Base-by-base conservation (phyloP, 2,329 filamentous ascomycete genomes). In the Emergomyces pasteurianus region DNA sequence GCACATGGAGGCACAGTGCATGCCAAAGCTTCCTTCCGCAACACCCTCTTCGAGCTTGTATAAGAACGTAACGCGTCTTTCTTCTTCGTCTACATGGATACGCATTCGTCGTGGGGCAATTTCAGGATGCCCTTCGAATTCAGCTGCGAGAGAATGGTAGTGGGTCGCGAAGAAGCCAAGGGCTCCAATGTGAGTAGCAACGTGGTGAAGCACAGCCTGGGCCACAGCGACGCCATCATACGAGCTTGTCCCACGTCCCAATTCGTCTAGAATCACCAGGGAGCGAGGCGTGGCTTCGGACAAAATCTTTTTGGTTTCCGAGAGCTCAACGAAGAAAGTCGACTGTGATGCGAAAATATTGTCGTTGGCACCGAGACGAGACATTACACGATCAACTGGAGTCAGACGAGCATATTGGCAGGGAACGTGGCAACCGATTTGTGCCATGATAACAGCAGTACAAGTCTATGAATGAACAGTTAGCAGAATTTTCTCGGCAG, bases 1-100 rank as follows among this genome's bases (percentile, higher is more conserved):
- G 68, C 94, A 99, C 94, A 99, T 99, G 63, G 90, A 87, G 0
- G 94, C 94, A 71, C 94, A 99, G 74, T 99, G 94, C 94, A 99
- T 99, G 68, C 94, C 94, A 70, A 97, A 99, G 70, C 90, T 95
- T 18, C 94, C 94, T 74, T 97, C 92, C 0, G 94, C 94, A 10
- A 97, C 90, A 1, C 94, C 94, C 16, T 90, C 84, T 74, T 97
- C 94, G 0, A 99, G 83, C 69, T 90, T 92, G 78, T 99, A 99
- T 60, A 99, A 73, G 77, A 99, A 99, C 0, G 92, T 96, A n/a
- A 99, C 86, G n/a, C 86, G 85, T 28, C 90, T 83, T 61, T 90
- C 83, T 54, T 81, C 83, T 4, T 94, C 89, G 65, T 99, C 92
- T 1, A 99, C 94, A 61, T 92, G 84, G 62, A 99, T 97, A 64